Percentiles rank a stretch among this genome's conserved stretches.
Conservation (phyloP, 306 rosid species). For the Ochetophila trinervis region DNA sequence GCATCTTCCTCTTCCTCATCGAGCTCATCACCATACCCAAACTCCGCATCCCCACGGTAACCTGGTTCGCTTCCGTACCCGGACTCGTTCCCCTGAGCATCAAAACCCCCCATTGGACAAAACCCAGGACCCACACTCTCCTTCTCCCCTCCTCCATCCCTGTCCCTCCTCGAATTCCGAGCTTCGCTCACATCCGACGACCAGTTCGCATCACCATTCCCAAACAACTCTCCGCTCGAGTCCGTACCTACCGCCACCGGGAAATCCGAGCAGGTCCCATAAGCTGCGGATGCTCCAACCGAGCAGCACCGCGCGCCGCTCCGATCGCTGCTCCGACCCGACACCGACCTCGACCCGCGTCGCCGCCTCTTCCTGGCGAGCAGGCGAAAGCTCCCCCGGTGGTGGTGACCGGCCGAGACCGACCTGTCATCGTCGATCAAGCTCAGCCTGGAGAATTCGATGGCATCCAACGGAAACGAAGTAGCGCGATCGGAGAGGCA, state of each 20-base stretch:
- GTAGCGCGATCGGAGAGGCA: slow-evolving; percentile 90
- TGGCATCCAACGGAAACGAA: slow-evolving; percentile 50
- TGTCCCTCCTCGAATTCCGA: slow-evolving; percentile 67
- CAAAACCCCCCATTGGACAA: slow-evolving; percentile 61
- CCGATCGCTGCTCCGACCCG: slow-evolving; percentile 96
- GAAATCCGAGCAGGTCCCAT: slow-evolving; percentile 93
- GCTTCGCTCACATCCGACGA: slow-evolving; percentile 93
- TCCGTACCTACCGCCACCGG: slow-evolving; percentile 91
- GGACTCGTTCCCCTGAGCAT: slow-evolving; percentile 73
- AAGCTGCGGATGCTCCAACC: slow-evolving; percentile 83
- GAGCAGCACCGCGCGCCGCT: slow-evolving; percentile 93
- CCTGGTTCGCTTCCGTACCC: slow-evolving; percentile 99
- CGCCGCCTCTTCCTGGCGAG: slow-evolving; percentile 80
- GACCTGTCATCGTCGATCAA: slow-evolving; percentile 63
- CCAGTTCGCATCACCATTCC: slow-evolving; percentile 86
- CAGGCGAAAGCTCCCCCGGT: slow-evolving; percentile 43
- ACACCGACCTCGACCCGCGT: slow-evolving; percentile 85
- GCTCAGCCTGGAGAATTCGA: slow-evolving; percentile 67
- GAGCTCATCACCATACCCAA: slow-evolving; percentile 90
- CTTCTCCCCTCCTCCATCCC: slow-evolving; percentile 65
- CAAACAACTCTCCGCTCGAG: slow-evolving; percentile 92
- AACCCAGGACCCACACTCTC: slow-evolving; percentile 64
- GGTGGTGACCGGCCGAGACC: slow-evolving; percentile 18
- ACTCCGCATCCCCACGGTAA: slow-evolving; percentile 97
- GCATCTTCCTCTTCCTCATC: slow-evolving; percentile 96